Evolutionary conservation across 192 early-diverging fungal genomes (phyloP), one percentile per base, ranked within the genome.

Genomic region (Haplosporangium gracile): DNA sequence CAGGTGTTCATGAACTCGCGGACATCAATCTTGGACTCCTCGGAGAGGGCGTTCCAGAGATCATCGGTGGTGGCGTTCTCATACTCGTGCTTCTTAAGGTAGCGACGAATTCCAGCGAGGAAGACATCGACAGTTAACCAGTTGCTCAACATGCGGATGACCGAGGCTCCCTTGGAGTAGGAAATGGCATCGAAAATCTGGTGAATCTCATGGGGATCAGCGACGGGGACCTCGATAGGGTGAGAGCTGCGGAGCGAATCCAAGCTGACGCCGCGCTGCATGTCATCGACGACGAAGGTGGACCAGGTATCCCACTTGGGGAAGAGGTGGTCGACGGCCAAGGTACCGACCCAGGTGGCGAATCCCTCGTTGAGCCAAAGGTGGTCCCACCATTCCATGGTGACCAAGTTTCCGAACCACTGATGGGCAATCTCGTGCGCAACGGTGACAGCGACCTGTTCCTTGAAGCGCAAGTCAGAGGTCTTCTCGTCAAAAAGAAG

Each of bases 341-440:
- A 88, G 85, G 93, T 95, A 47, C 97, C 97, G 49, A 97, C 97
- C 93, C 97, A 99, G 34, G 98, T 98, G 53, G 98, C 98, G 91
- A 99, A 99, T 65, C 97, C 97, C 90, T 99, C 98, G 89, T 99
- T 99, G 75, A 99, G 92, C 98, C 98, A 99, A 57, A 98, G 88
- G 82, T 94, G 92, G 81, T 92, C 95, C 98, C 98, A 99, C 83
- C 97, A 98, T 86, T 96, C 94, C 95, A 97, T 97, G 34, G 97
- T 98, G 22, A 98, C 97, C 79, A 99, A 91, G 90, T 99, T 99
- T 43, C 98, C 98, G 79, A 99, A 98, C 95, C 95, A 96, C 89
- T 96, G 95, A 85, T 96, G 95, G 29, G 95, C 94, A 36, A 95
- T 89, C 88, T 96, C 98, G 90, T 99, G 98, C 51, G 93, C 95